Evolutionary conservation across 768 basidiomycete species (phyloP).

Genomic region (Serendipita vermifera): DNA sequence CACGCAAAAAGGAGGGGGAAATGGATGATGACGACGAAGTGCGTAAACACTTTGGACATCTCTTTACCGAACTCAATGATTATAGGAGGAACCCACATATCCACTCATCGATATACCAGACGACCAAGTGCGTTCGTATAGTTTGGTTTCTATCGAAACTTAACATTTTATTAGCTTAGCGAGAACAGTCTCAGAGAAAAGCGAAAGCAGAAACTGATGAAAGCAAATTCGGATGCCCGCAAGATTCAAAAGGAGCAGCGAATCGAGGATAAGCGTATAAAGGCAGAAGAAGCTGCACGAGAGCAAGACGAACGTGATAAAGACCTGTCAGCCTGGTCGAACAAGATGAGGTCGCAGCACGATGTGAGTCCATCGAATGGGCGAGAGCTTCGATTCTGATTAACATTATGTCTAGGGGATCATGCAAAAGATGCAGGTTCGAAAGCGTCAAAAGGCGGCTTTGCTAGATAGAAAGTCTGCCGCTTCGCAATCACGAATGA

Average conservation of each 20-base stretch:
- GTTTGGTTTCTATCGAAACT: background rate
- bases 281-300: conserved; percentile 33
- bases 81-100: conserved; percentile 68
- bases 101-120: conserved; percentile 88
- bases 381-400: background rate
- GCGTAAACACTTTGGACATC: conserved; percentile 15
- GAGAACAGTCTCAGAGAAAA: conserved; percentile 92
- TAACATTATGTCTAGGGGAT: conserved; percentile 38
- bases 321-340: conserved; percentile 63
- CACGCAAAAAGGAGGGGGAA: conserved; percentile 67
- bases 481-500: conserved; percentile 91
- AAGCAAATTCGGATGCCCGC: conserved; percentile 87
- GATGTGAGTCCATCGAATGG: conserved; percentile 37
- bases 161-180: conserved; percentile 42
- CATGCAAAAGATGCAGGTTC: conserved; percentile 75
- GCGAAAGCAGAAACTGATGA: conserved; percentile 80
- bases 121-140: conserved; percentile 47
- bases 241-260: conserved; percentile 64
- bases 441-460: conserved; percentile 65
- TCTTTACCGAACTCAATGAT: background rate
- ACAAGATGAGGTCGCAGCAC: conserved; percentile 61
- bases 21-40: conserved; percentile 53
- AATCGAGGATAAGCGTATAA: conserved; percentile 25
- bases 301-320: conserved; percentile 66
- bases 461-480: conserved; percentile 86